Percentiles rank a stretch among this genome's conserved stretches.
Conservation (phyloP, 1,284 basidiomycete species). For the Cryptococcus sp. region DNA sequence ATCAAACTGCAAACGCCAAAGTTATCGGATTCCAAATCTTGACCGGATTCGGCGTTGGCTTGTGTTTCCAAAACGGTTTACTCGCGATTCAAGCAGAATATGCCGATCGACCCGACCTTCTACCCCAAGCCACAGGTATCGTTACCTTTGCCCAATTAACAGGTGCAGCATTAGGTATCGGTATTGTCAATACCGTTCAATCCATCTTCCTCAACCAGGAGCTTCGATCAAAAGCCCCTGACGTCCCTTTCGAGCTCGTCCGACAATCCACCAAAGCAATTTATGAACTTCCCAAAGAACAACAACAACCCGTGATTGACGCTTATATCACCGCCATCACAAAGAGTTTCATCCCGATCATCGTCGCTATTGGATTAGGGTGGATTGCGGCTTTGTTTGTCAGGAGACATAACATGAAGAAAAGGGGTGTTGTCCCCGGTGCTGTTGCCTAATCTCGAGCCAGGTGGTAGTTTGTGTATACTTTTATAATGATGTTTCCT, state of each 20-base stretch:
- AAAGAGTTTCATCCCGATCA: conserved; percentile 49
- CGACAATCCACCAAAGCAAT: conserved; percentile 35
- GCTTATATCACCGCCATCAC: conserved; percentile 50
- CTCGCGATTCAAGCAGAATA: conserved; percentile 51
- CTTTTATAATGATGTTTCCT: no score
- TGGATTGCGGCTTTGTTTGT: conserved; percentile 44
- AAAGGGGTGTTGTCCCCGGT: conserved; percentile 25
- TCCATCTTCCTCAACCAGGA: conserved; percentile 36
- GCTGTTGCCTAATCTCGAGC: conserved; percentile 6
- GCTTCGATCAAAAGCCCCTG: conserved; percentile 26
- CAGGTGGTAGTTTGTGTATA: no score
- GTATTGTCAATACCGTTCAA: conserved; percentile 47
- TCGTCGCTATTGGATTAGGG: conserved; percentile 44
- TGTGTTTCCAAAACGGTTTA: conserved; percentile 44
- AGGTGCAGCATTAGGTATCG: conserved; percentile 17
- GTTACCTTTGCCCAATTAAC: conserved; percentile 49
- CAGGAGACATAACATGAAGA: conserved; percentile 47
- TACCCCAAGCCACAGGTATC: conserved; percentile 43
- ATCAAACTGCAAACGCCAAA: conserved; percentile 35
- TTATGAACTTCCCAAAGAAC: conserved; percentile 27
- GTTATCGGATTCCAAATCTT: conserved; percentile 53
- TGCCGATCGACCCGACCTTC: conserved; percentile 26
- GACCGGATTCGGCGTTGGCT: conserved; percentile 39
- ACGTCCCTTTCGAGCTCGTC: conserved; percentile 38
- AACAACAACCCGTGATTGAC: conserved; percentile 45